A percentile compares a stretch with the other conserved stretches of the same genome.
These are phyloP conservation scores for Chrysanthemum seticuspe DNA, from an alignment of 129 eudicot genomes.

Conservation along the genomic window DNA sequence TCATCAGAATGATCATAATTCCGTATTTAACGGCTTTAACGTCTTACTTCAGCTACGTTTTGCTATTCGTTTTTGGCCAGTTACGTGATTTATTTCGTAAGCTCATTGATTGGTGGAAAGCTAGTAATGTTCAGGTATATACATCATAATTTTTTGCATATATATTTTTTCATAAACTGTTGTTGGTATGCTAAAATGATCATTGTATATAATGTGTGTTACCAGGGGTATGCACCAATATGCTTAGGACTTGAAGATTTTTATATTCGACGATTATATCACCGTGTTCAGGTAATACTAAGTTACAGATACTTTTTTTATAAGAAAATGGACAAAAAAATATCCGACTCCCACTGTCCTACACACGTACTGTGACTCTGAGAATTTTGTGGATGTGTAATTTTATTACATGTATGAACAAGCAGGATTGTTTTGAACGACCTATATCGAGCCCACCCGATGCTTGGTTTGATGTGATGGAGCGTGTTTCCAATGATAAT, in stretches of 20 bases:
- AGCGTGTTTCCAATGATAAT: slow-evolving; percentile 85
- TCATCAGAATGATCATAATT: slow-evolving; percentile 7
- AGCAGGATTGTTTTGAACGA: slow-evolving; percentile 93
- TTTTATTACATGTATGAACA: slow-evolving; percentile 20
- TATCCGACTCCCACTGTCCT: too few relatives aligned
- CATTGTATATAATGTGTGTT: slow-evolving; percentile 9
- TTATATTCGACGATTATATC: slow-evolving; percentile 77
- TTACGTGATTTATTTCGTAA: slow-evolving; percentile 65
- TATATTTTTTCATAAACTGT: background rate
- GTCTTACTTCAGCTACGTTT: slow-evolving; percentile 67
- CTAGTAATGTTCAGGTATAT: slow-evolving; percentile 49
- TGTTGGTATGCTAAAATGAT: slow-evolving; percentile 7
- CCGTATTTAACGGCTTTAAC: slow-evolving; percentile 26
- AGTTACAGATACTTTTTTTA: background rate
- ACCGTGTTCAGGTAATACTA: slow-evolving; percentile 71
- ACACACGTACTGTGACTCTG: too few relatives aligned
- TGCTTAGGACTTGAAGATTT: slow-evolving; percentile 94
- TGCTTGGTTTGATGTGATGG: slow-evolving; percentile 99
- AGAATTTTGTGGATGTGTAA: background rate
- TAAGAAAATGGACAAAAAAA: background rate
- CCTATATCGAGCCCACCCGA: slow-evolving; percentile 97
- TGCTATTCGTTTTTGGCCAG: slow-evolving; percentile 71
- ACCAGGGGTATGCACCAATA: slow-evolving; percentile 93
- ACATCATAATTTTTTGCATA: background rate
- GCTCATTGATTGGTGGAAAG: slow-evolving; percentile 51